Evolutionary conservation across 441 rosid species (phyloP), one percentile per base, ranked within the genome.

Genomic region (Macaranga tanarius): DNA sequence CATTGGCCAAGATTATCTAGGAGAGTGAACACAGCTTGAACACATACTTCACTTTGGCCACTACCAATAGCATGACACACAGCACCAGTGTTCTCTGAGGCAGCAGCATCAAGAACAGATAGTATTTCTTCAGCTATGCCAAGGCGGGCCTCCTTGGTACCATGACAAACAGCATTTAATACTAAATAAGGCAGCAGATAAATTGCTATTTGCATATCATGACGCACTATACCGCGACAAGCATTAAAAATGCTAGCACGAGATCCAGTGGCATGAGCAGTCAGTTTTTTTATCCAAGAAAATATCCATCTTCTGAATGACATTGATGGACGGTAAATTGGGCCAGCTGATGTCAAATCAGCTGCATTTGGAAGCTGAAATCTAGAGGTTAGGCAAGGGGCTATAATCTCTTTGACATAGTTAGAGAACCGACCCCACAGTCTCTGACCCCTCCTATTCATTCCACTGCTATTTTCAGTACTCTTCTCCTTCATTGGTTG

Each of bases 1-100:
- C 99, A 96, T 84, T 93, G 98, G 78, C 97, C 98, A 70, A 96
- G 97, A 84, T 93, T 96, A 85, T 96, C 99, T 26, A 96, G 96
- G 84, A 96, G 97, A 76, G 96, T 92, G 80, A 96, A 96, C 61
- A 92, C 90, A 79, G 98, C 95, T 85, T 96, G 98, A 79, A 90
- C 85, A 83, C 99, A 96, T 81, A 96, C 98, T 82, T 96, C 97
- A 82, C 89, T 90, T 76, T 89, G 94, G 71, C 97, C 92, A 78
- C 84, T 86, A 79, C 81, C 77, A 76, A 78, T 63, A 70, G 84
- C 87, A 84, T 84, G 77, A 79, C 84, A 80, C 56, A 89, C 82
- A 79, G 85, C 90, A 44, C 90, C 89, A 80, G 87, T 87, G 71
- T 80, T 87, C 79, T 88, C 98, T 44, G 95, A 90, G 50, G 90